Conservation (phyloP, 1,139 yeast species). For the Citeromyces hawaiiensis region DNA sequence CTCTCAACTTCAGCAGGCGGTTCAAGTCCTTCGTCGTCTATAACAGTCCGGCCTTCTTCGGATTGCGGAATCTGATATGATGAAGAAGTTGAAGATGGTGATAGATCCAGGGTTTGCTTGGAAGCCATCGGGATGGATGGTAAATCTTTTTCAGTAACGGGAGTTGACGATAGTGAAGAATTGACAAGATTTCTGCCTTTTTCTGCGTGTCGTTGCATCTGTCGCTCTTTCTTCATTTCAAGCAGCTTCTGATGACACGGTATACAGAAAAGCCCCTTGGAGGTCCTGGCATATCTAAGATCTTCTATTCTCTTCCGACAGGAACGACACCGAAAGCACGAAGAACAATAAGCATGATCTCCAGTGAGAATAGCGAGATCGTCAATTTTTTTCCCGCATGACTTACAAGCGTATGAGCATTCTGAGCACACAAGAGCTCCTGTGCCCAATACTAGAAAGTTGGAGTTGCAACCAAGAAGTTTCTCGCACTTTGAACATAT, state of each 20-base stretch:
- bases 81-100: background rate
- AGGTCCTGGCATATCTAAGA: slow-evolving; percentile 82
- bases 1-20: slow-evolving; percentile 1
- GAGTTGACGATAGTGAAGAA: background rate
- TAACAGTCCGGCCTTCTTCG: background rate
- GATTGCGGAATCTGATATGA: background rate
- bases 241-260: slow-evolving; percentile 78
- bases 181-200: background rate
- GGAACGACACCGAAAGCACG: slow-evolving; percentile 82
- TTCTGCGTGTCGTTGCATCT: slow-evolving; percentile 18
- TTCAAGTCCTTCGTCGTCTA: background rate
- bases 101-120: background rate
- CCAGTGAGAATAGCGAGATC: slow-evolving; percentile 95
- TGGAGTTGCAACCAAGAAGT: slow-evolving; percentile 74
- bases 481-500: slow-evolving; percentile 74
- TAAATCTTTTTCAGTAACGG: background rate
- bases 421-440: slow-evolving; percentile 85
- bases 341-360: slow-evolving; percentile 87
- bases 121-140: background rate
- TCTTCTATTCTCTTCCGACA: slow-evolving; percentile 86
- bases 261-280: slow-evolving; percentile 91
- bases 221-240: slow-evolving; percentile 42
- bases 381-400: slow-evolving; percentile 82
- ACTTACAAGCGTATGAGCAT: slow-evolving; percentile 82
- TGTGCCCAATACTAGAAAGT: slow-evolving; percentile 82